phyloP scores from a whole-genome alignment of 2,329 filamentous ascomycete genomes.

The Colletotrichum chrysophilum region DNA sequence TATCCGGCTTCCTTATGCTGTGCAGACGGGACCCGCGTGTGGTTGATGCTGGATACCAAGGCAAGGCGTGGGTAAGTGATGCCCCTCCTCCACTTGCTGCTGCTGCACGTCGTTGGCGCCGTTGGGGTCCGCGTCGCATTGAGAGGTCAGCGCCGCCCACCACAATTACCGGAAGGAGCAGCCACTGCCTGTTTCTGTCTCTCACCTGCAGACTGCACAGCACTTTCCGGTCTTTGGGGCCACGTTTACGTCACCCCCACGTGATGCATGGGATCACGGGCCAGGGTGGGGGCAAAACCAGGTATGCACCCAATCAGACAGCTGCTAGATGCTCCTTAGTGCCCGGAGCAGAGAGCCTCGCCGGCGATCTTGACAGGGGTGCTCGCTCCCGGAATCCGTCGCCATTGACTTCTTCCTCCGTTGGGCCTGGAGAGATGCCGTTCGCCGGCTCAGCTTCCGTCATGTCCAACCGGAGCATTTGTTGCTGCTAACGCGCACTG shows the following conservation, averaged over 20 bases:
- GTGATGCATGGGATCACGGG: not conserved
- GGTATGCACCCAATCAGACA: not conserved
- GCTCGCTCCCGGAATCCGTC: not conserved
- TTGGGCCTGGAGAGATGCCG: not conserved
- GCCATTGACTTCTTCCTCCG: not conserved
- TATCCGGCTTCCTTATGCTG: not conserved
- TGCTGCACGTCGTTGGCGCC: not conserved
- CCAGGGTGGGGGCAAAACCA: too few species aligned
- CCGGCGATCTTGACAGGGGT: not conserved
- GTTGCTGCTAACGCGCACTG: not conserved
- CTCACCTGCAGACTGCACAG: not conserved
- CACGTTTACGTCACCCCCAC: constrained; percentile 18
- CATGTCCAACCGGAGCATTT: not conserved
- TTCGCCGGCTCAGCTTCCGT: not conserved
- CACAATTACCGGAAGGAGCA: not conserved
- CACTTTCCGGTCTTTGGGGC: not conserved
- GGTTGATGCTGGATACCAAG: not conserved
- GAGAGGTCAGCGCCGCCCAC: not conserved
- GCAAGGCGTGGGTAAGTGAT: not conserved
- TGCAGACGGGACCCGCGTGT: not conserved
- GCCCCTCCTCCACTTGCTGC: not conserved
- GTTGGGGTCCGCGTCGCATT: not conserved
- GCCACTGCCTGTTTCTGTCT: not conserved
- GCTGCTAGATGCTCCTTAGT: not conserved
- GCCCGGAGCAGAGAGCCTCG: not conserved